These are phyloP conservation scores for Penicillium dipodomyicola DNA, from an alignment of 495 filamentous ascomycete species.

Conservation along the genomic window DNA sequence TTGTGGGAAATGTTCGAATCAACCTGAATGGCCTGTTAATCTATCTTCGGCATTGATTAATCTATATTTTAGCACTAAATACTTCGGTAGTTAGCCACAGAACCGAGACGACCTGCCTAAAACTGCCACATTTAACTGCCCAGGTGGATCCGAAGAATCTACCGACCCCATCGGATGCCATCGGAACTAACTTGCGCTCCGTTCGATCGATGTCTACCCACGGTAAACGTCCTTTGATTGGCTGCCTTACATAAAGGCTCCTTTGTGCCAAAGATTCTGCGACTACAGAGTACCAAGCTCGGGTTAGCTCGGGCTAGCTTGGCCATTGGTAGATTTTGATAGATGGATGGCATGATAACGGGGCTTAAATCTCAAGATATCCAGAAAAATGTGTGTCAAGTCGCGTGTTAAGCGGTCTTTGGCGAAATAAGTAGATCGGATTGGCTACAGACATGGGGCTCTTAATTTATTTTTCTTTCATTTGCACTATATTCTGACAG, in stretches of 20 bases:
- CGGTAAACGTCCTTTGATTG: not conserved
- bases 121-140: not conserved
- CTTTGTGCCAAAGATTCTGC: not conserved
- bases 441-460: not conserved
- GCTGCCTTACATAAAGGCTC: not conserved
- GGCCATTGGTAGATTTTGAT: not conserved
- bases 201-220: constrained; percentile 1
- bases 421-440: not conserved
- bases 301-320: not conserved
- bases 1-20: not conserved
- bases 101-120: constrained; percentile 3
- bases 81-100: not conserved
- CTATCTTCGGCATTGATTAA: not conserved
- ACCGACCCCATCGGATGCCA: not conserved
- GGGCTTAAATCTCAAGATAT: not conserved
- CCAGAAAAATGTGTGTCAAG: not conserved
- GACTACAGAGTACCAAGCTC: not conserved
- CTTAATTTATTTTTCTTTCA: not conserved
- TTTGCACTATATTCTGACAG: not conserved
- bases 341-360: not conserved
- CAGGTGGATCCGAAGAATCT: not conserved
- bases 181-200: constrained; percentile 2
- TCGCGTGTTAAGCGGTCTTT: not conserved
- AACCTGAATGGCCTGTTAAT: not conserved
- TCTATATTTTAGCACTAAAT: not conserved